These are phyloP conservation scores for Pontederia crassipes DNA, from an alignment of 176 grass and related monocot genomes.

Conservation along the genomic window DNA sequence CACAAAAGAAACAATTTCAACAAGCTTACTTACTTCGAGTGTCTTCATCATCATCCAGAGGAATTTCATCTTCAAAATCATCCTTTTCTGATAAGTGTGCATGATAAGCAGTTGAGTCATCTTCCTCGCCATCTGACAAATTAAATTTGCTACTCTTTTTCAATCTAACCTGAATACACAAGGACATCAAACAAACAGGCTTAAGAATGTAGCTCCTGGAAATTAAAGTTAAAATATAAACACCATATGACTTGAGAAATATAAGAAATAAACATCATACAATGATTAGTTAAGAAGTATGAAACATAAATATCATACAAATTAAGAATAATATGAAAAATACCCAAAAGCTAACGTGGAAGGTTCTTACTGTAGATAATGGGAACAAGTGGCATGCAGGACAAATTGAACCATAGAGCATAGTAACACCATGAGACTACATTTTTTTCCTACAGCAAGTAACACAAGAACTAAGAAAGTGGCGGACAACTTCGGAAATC, in stretches of 20 bases:
- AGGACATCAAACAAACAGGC: constrained; percentile 8
- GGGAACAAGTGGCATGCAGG: no score
- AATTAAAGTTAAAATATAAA: background rate
- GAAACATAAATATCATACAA: no score
- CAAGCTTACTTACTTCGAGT: background rate
- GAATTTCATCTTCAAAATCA: constrained; percentile 90
- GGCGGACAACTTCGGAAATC: no score
- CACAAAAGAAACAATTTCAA: background rate
- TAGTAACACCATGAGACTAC: no score
- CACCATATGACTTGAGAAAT: background rate
- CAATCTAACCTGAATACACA: constrained; percentile 47
- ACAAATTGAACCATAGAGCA: no score
- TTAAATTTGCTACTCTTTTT: constrained; percentile 83
- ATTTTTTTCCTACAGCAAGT: no score
- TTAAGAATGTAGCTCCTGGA: background rate
- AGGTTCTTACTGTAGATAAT: no score
- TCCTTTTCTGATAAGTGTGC: constrained; percentile 31
- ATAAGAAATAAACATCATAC: no score
- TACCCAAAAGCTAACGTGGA: no score
- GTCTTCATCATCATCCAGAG: constrained; percentile 44
- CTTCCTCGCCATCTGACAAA: constrained; percentile 72
- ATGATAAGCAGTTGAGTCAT: constrained; percentile 20
- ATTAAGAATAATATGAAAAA: no score
- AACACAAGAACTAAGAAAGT: no score
- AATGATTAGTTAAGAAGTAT: no score